phyloP scores from a whole-genome alignment of 176 grass and related monocot genomes.

The Alopecurus myosuroides region DNA sequence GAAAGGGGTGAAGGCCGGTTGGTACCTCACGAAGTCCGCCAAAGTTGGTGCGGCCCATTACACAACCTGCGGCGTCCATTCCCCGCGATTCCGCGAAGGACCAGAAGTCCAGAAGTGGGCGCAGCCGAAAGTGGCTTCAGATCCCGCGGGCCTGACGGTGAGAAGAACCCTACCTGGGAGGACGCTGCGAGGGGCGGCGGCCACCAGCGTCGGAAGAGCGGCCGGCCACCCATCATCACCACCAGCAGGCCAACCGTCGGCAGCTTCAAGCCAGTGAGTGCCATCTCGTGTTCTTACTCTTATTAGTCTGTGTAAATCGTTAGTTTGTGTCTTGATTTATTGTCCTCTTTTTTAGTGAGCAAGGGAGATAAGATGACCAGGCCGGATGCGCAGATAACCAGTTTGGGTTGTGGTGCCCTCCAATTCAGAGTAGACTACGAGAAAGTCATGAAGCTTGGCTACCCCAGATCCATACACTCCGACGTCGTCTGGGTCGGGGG shows the following conservation, averaged over 20 bases:
- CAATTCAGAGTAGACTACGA: conserved; percentile 21
- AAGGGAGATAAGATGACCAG: background rate
- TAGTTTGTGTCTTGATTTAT: background rate
- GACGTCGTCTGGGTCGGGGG: conserved; percentile 4
- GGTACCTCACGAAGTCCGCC: no score
- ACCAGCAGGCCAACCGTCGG: background rate
- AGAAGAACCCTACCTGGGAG: no score
- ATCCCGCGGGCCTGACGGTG: no score
- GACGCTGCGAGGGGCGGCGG: no score
- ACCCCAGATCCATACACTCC: background rate
- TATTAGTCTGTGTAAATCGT: background rate
- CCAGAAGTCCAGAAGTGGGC: no score
- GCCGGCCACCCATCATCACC: background rate
- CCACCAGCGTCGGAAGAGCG: background rate
- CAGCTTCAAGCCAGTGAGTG: background rate
- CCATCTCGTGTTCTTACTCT: background rate
- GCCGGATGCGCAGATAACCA: background rate
- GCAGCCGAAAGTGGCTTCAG: no score
- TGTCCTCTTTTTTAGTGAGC: background rate
- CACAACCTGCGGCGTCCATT: no score
- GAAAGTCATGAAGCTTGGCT: background rate
- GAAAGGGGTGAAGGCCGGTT: no score
- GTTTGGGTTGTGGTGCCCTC: background rate
- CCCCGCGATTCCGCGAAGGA: no score
- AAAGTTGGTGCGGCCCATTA: no score